These are phyloP conservation scores for Sambucus nigra DNA, from an alignment of 129 eudicot genomes.

Conservation along the genomic window DNA sequence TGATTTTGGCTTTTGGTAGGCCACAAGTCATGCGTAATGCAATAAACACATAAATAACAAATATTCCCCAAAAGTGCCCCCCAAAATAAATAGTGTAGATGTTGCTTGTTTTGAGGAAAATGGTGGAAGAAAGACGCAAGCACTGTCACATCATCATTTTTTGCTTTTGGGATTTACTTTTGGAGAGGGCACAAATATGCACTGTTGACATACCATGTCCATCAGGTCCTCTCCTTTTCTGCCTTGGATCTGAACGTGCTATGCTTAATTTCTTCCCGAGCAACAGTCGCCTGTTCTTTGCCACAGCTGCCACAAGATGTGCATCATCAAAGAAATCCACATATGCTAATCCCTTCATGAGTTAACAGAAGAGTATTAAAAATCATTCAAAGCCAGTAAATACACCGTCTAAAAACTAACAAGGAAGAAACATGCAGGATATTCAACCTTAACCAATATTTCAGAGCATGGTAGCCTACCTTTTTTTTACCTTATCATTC, in stretches of 20 bases:
- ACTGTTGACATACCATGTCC: conserved; percentile 20
- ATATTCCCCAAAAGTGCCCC: too few species aligned
- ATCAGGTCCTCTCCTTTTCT: conserved; percentile 28
- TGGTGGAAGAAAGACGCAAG: too few species aligned
- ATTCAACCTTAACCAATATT: background rate
- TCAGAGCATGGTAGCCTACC: background rate
- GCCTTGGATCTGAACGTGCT: conserved; percentile 69
- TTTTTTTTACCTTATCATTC: background rate
- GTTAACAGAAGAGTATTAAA: background rate
- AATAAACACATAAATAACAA: too few species aligned
- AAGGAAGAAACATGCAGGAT: background rate
- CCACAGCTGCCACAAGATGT: conserved; percentile 75
- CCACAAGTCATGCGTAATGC: too few species aligned
- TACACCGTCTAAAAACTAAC: background rate
- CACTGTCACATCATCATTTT: too few species aligned
- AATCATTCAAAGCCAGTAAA: background rate
- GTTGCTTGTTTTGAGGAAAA: too few species aligned
- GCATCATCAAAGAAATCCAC: conserved; percentile 76
- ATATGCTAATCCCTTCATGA: conserved; percentile 77
- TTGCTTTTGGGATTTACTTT: too few species aligned
- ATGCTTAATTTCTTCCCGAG: conserved; percentile 67
- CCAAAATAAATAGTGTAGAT: too few species aligned
- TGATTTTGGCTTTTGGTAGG: too few species aligned
- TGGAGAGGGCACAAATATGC: conserved; percentile 29
- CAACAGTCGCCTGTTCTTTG: conserved; percentile 56